phyloP scores from a whole-genome alignment of 2,329 filamentous ascomycete species.

The Xenoacremonium recifei region DNA sequence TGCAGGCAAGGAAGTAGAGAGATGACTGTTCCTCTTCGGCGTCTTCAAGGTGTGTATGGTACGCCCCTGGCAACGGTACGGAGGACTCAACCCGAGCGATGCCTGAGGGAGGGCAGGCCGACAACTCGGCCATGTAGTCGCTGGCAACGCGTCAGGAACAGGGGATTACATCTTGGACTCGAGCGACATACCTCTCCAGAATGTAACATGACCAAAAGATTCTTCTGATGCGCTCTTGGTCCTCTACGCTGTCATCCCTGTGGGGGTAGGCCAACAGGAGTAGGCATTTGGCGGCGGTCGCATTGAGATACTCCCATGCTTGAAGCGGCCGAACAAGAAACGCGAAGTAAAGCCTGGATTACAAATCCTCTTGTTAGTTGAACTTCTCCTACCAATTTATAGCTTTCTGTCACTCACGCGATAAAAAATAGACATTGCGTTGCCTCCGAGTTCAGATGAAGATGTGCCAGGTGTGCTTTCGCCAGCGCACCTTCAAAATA shows the following conservation, averaged over 20 bases:
- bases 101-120: conserved; percentile 48
- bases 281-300: conserved; percentile 48
- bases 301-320: conserved; percentile 51
- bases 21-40: conserved; percentile 46
- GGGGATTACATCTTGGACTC: too few relatives aligned
- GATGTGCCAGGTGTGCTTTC: conserved; percentile 44
- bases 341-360: conserved; percentile 43
- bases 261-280: conserved; percentile 45
- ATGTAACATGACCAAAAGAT: conserved; percentile 58
- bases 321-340: conserved; percentile 50
- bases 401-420: conserved; percentile 34
- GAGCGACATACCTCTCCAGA: conserved; percentile 45
- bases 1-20: conserved; percentile 53
- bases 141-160: conserved; percentile 26
- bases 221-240: conserved; percentile 46
- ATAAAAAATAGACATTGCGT: conserved; percentile 51
- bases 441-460: conserved; percentile 44
- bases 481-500: conserved; percentile 48
- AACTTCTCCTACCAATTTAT: not conserved
- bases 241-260: conserved; percentile 33
- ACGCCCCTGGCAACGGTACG: conserved; percentile 45
- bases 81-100: conserved; percentile 51
- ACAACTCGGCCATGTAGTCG: conserved; percentile 52
- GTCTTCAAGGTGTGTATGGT: conserved; percentile 40
- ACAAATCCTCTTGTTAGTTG: not conserved